These are phyloP conservation scores for Backusella westeae DNA, from an alignment of 192 early-diverging fungal species.

Conservation along the genomic window DNA sequence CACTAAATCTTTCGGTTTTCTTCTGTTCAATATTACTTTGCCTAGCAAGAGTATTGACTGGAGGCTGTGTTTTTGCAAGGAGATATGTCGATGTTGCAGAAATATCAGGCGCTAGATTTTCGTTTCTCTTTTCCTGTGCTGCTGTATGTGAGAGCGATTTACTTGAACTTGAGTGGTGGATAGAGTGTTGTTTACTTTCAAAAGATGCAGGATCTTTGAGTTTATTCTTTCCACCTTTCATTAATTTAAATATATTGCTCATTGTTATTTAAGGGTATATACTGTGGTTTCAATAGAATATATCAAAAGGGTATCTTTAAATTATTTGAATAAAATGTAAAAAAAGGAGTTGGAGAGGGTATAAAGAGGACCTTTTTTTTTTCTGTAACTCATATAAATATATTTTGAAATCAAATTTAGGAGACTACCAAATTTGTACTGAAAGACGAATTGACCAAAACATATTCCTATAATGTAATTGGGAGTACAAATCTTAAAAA, in stretches of 20 bases:
- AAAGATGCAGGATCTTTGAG: not conserved
- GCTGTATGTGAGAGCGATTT: not conserved
- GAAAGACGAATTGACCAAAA: not conserved
- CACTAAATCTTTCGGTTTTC: not conserved
- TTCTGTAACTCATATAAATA: not conserved
- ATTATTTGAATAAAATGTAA: not conserved
- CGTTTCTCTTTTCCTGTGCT: not conserved
- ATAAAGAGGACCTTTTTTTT: not conserved
- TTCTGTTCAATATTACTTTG: not conserved
- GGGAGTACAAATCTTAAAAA: not conserved
- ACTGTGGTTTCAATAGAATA: not conserved
- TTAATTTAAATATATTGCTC: not conserved
- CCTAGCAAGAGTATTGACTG: not conserved
- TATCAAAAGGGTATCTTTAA: not conserved
- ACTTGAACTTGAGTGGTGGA: not conserved
- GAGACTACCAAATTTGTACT: not conserved
- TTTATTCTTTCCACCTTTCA: constrained; percentile 6
- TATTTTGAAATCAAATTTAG: not conserved
- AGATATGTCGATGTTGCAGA: not conserved
- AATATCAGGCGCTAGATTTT: not conserved
- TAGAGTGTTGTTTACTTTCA: not conserved
- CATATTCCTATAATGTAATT: constrained; percentile 1
- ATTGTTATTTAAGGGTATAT: constrained; percentile 2
- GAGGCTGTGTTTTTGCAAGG: not conserved
- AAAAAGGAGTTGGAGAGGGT: not conserved